phyloP scores from a whole-genome alignment of 352 stramenopile genomes.

The Thraustotheca clavata region DNA sequence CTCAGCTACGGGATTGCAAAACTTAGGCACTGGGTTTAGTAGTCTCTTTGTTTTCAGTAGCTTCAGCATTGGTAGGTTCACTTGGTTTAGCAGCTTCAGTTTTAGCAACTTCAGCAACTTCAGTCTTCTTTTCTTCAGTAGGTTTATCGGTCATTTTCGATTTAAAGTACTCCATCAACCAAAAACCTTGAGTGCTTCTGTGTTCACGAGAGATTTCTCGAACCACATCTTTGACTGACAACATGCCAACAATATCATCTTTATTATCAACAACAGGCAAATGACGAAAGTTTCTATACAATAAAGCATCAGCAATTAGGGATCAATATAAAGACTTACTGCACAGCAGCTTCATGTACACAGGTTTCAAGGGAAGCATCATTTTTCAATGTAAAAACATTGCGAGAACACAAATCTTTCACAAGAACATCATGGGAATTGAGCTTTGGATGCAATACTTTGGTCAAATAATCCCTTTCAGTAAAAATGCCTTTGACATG shows the following conservation, averaged over 20 bases:
- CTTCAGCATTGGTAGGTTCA: neutral
- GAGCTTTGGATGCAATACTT: conserved; percentile 62
- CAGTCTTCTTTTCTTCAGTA: conserved; percentile 25
- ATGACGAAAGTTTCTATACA: conserved; percentile 49
- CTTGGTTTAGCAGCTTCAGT: conserved; percentile 15
- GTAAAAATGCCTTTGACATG: conserved; percentile 77
- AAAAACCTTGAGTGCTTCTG: conserved; percentile 58
- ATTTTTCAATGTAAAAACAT: conserved; percentile 51
- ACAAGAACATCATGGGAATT: conserved; percentile 44
- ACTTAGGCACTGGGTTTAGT: neutral
- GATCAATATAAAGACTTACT: conserved; percentile 11
- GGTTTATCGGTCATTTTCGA: conserved; percentile 37
- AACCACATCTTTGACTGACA: conserved; percentile 83
- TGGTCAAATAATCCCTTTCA: conserved; percentile 76
- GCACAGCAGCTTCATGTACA: conserved; percentile 53
- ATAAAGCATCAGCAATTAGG: neutral
- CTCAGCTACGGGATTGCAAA: no score
- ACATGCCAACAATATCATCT: conserved; percentile 57
- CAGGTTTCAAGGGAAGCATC: conserved; percentile 74
- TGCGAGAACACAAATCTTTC: conserved; percentile 52
- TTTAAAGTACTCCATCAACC: conserved; percentile 83
- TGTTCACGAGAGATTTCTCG: conserved; percentile 76
- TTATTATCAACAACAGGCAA: conserved; percentile 73
- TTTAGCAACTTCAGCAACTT: conserved; percentile 24
- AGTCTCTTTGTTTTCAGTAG: neutral